Evolutionary conservation across 352 stramenopile genomes (phyloP), one percentile per base, ranked within the genome.

Genomic region (Thalassiosira mediterranea): DNA sequence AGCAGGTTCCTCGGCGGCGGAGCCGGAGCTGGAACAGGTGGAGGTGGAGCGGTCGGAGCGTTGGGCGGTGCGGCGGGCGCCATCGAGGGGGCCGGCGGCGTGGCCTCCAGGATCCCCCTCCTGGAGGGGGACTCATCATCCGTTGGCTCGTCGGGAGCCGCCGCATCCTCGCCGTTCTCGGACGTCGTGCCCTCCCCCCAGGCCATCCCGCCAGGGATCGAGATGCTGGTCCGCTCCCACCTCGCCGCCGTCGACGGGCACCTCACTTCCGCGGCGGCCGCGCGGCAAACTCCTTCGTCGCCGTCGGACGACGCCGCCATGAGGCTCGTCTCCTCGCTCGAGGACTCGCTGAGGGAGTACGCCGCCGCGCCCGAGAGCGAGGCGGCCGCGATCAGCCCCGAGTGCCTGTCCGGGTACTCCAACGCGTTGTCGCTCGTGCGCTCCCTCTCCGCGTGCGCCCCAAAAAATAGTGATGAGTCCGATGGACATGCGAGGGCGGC

Each of bases 401-500:
- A 76, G 19, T 57, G 15, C 44, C 37, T 61, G 13, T 53, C 49
- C 32, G 44, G 51, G 19, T 79, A 83, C 34, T 53, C 56, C 28
- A 71, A 83, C 52, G 74, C 67, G 26, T 54, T 75, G 1, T 49
- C 59, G 0, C 40, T 83, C 2, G 3, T 83, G 21, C 34, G 64
- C 48, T 71, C 61, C 7, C 67, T 83, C 37, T 11, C 40, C 29
- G 29, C 46, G 26, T 31, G 69, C 1, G n/a, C n/a, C n/a, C n/a
- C n/a, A n/a, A n/a, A n/a, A n/a, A n/a, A n/a, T n/a, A n/a, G n/a
- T n/a, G n/a, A n/a, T n/a, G n/a, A n/a, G n/a, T n/a, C n/a, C n/a
- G n/a, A n/a, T n/a, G n/a, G n/a, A n/a, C n/a, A n/a, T 23, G 40
- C 2, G 2, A 56, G 2, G n/a, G 37, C 59, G 0, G 72, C 72